These are phyloP conservation scores for Cryphonectria parasitica DNA, from an alignment of 2,329 filamentous ascomycete genomes.

Conservation along the genomic window DNA sequence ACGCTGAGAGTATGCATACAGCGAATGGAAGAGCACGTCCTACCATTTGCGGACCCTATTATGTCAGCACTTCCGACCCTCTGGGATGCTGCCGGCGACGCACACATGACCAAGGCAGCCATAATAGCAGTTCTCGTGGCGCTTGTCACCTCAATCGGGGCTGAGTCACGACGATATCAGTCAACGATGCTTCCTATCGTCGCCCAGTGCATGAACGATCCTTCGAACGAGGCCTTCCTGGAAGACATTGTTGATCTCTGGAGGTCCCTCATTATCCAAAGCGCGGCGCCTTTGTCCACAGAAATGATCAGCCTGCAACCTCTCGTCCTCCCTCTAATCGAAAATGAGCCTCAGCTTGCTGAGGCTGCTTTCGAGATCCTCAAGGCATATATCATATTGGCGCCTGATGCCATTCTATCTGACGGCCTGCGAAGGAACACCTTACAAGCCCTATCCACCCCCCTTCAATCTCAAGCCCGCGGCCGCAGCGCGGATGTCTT, in stretches of 20 bases:
- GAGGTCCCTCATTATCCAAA: slow-evolving; percentile 73
- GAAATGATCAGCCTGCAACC: slow-evolving; percentile 67
- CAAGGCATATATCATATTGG: slow-evolving; percentile 72
- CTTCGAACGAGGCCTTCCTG: slow-evolving; percentile 72
- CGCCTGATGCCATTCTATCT: slow-evolving; percentile 67
- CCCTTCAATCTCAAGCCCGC: slow-evolving; percentile 18
- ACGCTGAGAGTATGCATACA: slow-evolving; percentile 82
- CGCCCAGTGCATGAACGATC: slow-evolving; percentile 26
- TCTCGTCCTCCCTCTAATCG: slow-evolving; percentile 67
- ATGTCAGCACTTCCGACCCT: slow-evolving; percentile 78
- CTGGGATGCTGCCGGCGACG: slow-evolving; percentile 79
- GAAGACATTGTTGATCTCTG: slow-evolving; percentile 93
- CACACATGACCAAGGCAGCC: slow-evolving; percentile 91
- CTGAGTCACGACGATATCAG: slow-evolving; percentile 78
- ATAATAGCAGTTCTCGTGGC: slow-evolving; percentile 85
- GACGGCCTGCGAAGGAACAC: slow-evolving; percentile 57
- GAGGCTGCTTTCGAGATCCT: slow-evolving; percentile 65
- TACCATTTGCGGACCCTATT: slow-evolving; percentile 75
- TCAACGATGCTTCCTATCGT: slow-evolving; percentile 81
- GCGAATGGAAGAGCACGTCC: slow-evolving; percentile 75
- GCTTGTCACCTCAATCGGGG: slow-evolving; percentile 83
- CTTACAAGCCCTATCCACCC: slow-evolving; percentile 49
- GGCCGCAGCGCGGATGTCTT: slow-evolving; percentile 25
- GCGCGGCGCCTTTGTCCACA: slow-evolving; percentile 61
- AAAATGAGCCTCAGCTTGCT: slow-evolving; percentile 67